A percentile compares a stretch with the other conserved stretches of the same genome.
These are phyloP conservation scores for Escovopsis sp. DNA, from an alignment of 2,329 filamentous ascomycete species.

Conservation along the genomic window DNA sequence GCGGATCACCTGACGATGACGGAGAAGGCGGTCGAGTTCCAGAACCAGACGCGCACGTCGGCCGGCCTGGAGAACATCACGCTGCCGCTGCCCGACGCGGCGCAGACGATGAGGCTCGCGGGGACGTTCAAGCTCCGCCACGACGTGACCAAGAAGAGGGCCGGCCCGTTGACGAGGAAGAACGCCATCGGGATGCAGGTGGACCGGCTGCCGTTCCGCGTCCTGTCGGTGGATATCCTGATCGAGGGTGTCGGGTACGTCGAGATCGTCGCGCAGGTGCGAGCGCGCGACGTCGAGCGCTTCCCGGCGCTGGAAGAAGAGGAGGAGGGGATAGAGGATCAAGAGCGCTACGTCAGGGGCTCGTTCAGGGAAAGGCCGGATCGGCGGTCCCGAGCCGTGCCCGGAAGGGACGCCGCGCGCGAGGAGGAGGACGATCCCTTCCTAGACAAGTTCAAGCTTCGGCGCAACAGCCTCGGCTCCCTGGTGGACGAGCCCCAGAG, in stretches of 20 bases:
- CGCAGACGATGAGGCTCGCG: constrained; percentile 48
- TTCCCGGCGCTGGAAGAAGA: constrained; percentile 1
- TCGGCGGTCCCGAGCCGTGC: too few relatives aligned
- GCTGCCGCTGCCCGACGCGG: constrained; percentile 38
- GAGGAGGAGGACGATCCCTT: constrained; percentile 10
- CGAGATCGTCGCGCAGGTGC: constrained; percentile 70
- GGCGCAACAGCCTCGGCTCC: constrained; percentile 9
- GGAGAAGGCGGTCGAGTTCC: constrained; percentile 62
- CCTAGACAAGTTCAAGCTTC: constrained; percentile 12
- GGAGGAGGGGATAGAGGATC: constrained; percentile 5
- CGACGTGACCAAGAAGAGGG: constrained; percentile 69
- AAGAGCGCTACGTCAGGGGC: constrained; percentile 1
- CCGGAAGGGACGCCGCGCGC: too few relatives aligned
- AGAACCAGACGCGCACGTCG: constrained; percentile 43
- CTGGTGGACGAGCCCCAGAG: neutral
- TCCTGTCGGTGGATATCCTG: constrained; percentile 70
- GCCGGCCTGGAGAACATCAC: constrained; percentile 50
- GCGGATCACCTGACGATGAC: constrained; percentile 62
- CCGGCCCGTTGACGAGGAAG: constrained; percentile 55
- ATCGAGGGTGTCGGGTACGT: constrained; percentile 92
- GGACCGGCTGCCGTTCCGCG: constrained; percentile 60
- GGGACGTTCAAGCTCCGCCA: constrained; percentile 61
- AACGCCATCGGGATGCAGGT: constrained; percentile 48
- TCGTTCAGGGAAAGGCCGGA: too few relatives aligned
- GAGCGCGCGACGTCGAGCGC: constrained; percentile 33